Base-by-base conservation (phyloP, 768 basidiomycete species). In the Leccinum imitatum region DNA sequence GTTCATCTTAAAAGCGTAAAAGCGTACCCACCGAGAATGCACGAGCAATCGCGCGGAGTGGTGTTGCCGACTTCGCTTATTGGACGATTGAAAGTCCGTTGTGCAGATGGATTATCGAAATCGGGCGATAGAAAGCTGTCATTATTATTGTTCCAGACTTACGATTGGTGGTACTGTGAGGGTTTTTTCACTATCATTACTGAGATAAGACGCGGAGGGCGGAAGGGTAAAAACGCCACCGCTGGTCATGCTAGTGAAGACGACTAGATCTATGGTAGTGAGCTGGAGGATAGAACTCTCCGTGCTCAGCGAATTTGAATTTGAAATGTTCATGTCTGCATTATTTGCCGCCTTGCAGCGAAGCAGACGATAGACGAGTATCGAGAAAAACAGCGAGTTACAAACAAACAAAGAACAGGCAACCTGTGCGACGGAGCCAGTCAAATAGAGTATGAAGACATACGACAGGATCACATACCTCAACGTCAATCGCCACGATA, bases 321-420 rank as follows among this genome's bases (percentile, higher is more conserved):
- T 25, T 19, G 53, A 21, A 55, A 47, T 15, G 39, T 31, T 51
- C 1, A 17, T 14, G n/a, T 53, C 14, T 6, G 44, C n/a, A 35
- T 48, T 21, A 3, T 8, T 31, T 23, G 19, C 8, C 14, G 21
- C 53, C 4, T 52, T 41, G 41, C 53, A 56, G 30, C 17, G 61
- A 13, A 60, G 25, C 39, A 53, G 19, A 6, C 60, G 63, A 56
- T 61, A 65, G 27, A 57, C 11, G 35, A 60, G 53, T 44, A 23
- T 53, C 23, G 57, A 53, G 37, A 59, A 33, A 15, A 62, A 67
- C 10, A 65, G 37, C 0, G 59, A 53, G 57, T 62, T 65, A 33
- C 63, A 65, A 31, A 61, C 59, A 13, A 63, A 58, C 14, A 65
- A 35, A 30, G 59, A 65, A 25, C 47, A 65, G 17, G 59, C 62